Conservation (phyloP, 2,329 filamentous ascomycete genomes). For the Cordyceps farinosa region DNA sequence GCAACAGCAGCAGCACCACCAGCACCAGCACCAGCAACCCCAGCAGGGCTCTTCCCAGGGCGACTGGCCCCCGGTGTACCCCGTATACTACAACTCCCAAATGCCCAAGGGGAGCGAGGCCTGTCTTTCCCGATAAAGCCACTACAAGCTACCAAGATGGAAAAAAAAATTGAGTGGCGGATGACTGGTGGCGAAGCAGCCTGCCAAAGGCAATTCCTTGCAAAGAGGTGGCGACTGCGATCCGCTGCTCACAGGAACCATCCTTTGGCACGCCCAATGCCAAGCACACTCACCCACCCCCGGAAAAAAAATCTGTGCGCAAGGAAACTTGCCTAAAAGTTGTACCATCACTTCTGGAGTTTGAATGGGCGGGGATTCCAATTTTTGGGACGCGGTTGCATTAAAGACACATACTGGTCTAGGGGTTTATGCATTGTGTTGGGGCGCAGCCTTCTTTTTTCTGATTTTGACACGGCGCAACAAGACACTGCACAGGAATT, state of each 20-base stretch:
- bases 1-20: slow-evolving; percentile 26
- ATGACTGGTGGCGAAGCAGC: neutral
- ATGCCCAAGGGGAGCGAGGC: slow-evolving; percentile 6
- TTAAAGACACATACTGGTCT: neutral
- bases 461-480: slow-evolving; percentile 9
- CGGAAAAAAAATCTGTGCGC: neutral
- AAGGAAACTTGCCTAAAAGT: neutral
- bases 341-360: slow-evolving; percentile 8
- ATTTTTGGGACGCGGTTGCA: neutral
- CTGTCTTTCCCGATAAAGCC: slow-evolving; percentile 6
- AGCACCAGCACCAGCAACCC: slow-evolving; percentile 21
- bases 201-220: neutral
- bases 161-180: neutral
- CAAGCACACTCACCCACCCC: neutral
- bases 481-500: neutral
- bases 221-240: neutral
- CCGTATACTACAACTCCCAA: slow-evolving; percentile 29
- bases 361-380: neutral
- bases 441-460: neutral
- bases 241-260: neutral
- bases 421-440: neutral
- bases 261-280: neutral
- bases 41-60: slow-evolving; percentile 2
- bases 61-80: slow-evolving; percentile 27
- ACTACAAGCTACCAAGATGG: neutral